Evolutionary conservation across 2,329 filamentous ascomycete species (phyloP).

Genomic region (Hortaea sp.): DNA sequence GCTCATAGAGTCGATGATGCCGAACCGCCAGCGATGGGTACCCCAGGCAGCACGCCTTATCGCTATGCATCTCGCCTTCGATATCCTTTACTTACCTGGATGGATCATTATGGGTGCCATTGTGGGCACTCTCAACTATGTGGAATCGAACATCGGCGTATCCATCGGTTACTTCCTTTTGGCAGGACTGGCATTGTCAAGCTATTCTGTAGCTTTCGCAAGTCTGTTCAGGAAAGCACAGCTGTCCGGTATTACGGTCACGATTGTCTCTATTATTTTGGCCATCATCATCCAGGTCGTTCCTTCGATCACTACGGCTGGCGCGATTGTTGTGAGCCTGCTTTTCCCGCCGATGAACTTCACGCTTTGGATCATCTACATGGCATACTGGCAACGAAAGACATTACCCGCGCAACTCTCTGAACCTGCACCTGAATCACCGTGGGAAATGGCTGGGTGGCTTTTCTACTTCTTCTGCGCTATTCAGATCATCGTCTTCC

Average conservation of each 20-base stretch:
- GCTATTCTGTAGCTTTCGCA: constrained; percentile 70
- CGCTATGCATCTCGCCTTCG: constrained; percentile 71
- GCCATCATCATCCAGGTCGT: constrained; percentile 75
- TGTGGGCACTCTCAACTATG: constrained; percentile 49
- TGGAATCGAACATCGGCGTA: constrained; percentile 33
- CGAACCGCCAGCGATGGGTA: constrained; percentile 62
- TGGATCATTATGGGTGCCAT: constrained; percentile 72
- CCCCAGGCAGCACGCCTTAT: constrained; percentile 68
- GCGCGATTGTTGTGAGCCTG: constrained; percentile 60
- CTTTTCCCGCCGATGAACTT: constrained; percentile 84
- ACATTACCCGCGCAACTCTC: constrained; percentile 51
- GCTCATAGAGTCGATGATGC: constrained; percentile 85
- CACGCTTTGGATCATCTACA: constrained; percentile 70
- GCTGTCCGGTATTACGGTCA: constrained; percentile 71
- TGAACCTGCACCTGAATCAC: constrained; percentile 44
- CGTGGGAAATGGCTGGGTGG: constrained; percentile 61
- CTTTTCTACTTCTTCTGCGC: constrained; percentile 68
- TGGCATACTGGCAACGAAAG: constrained; percentile 64
- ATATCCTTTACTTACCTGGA: constrained; percentile 66
- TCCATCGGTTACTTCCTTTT: constrained; percentile 57
- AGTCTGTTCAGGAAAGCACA: constrained; percentile 81
- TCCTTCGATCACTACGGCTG: constrained; percentile 49
- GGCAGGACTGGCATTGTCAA: constrained; percentile 65
- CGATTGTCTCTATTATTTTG: constrained; percentile 62
- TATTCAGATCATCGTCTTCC: constrained; percentile 69